A percentile compares a stretch with the other conserved stretches of the same genome.
These are phyloP conservation scores for Candida pseudoviswanathii DNA, from an alignment of 1,139 yeast genomes.

Conservation along the genomic window DNA sequence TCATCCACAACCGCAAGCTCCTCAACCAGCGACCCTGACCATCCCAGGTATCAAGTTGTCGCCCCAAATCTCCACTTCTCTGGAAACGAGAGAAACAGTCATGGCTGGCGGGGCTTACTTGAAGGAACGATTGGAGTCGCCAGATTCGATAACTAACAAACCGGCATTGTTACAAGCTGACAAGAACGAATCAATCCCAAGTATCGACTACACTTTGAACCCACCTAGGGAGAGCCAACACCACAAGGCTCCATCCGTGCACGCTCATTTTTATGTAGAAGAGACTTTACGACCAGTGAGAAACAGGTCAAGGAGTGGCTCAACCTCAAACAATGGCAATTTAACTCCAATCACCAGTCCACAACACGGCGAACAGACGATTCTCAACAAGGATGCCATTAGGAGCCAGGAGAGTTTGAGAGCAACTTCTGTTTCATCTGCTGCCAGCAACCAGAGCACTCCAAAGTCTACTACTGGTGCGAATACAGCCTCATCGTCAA, in stretches of 20 bases:
- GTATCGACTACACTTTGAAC: slow-evolving; percentile 29
- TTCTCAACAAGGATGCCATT: slow-evolving; percentile 7
- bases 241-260: slow-evolving; percentile 64
- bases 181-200: slow-evolving; percentile 22
- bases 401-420: slow-evolving; percentile 14
- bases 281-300: slow-evolving; percentile 60
- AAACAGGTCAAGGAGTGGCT: slow-evolving; percentile 45
- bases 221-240: slow-evolving; percentile 42
- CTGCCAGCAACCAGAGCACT: slow-evolving; percentile 11
- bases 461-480: slow-evolving; percentile 18
- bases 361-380: slow-evolving; percentile 3
- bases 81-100: slow-evolving; percentile 35
- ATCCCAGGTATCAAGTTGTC: slow-evolving; percentile 3
- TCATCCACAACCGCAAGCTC: slow-evolving; percentile 6
- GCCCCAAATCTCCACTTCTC: slow-evolving; percentile 10
- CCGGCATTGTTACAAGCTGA: slow-evolving; percentile 13
- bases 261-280: slow-evolving; percentile 79
- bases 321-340: slow-evolving; percentile 17
- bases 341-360: slow-evolving; percentile 4
- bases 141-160: background rate
- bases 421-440: slow-evolving; percentile 6
- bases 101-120: slow-evolving; percentile 56
- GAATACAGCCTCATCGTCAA: slow-evolving; percentile 4
- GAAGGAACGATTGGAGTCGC: slow-evolving; percentile 23
- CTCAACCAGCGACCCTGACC: slow-evolving; percentile 1